A percentile compares a stretch with the other conserved stretches of the same genome.
phyloP scores from a whole-genome alignment of 768 basidiomycete species.

The Sutorius australiensis region DNA sequence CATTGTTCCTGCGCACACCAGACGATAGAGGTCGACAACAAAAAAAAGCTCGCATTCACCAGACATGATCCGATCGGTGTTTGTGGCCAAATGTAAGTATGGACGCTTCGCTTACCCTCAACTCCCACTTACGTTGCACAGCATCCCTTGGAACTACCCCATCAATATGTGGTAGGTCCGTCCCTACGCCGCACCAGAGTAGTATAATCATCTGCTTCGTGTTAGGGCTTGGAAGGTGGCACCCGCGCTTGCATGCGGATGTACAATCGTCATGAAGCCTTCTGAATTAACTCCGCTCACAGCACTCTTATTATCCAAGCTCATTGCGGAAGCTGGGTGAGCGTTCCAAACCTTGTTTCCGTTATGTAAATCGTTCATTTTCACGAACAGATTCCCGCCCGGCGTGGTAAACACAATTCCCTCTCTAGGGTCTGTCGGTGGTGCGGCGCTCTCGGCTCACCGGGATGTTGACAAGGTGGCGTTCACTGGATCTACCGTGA shows the following conservation, averaged over 20 bases:
- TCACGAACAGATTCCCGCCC: constrained; percentile 67
- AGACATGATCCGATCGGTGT: constrained; percentile 91
- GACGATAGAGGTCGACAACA: constrained; percentile 79
- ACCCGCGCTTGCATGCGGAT: constrained; percentile 87
- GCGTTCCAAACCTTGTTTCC: constrained; percentile 12
- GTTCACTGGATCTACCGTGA: constrained; percentile 89
- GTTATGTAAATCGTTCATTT: constrained; percentile 15
- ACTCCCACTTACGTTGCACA: constrained; percentile 26
- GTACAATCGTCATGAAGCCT: constrained; percentile 94
- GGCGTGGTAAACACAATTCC: constrained; percentile 90
- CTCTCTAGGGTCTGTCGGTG: constrained; percentile 77
- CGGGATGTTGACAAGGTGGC: constrained; percentile 90
- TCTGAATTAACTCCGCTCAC: constrained; percentile 85
- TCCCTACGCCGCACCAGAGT: constrained; percentile 1
- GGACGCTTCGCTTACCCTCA: constrained; percentile 2
- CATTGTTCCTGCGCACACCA: constrained; percentile 26
- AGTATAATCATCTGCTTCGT: not conserved
- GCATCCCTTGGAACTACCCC: constrained; percentile 93
- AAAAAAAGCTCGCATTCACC: constrained; percentile 79
- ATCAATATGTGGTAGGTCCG: constrained; percentile 73
- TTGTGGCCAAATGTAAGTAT: constrained; percentile 79
- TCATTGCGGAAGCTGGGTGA: constrained; percentile 81
- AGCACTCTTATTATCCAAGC: constrained; percentile 76
- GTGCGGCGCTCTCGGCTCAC: constrained; percentile 81
- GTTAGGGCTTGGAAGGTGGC: constrained; percentile 86